Conservation (phyloP, 495 filamentous ascomycete genomes). For the Tuber magnatum region DNA sequence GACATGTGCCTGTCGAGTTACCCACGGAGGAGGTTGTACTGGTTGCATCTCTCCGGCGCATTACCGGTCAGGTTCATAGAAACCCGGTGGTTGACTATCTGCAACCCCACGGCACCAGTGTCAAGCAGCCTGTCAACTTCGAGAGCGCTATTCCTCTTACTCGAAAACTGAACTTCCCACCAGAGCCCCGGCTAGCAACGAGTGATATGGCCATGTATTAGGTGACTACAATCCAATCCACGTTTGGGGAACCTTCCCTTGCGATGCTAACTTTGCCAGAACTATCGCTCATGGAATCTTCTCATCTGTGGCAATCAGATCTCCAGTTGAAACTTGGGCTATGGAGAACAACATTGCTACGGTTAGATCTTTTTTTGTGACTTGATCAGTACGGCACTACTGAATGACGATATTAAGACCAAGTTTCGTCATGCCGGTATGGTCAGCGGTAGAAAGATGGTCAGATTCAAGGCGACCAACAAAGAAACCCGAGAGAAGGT, state of each 20-base stretch:
- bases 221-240: conserved; percentile 66
- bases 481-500: not conserved
- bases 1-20: conserved; percentile 85
- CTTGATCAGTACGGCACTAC: conserved; percentile 86
- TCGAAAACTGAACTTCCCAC: conserved; percentile 53
- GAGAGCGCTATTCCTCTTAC: conserved; percentile 86
- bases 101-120: conserved; percentile 74
- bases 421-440: not conserved
- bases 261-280: too few species aligned
- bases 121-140: conserved; percentile 94
- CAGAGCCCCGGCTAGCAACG: too few species aligned
- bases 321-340: conserved; percentile 54
- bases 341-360: conserved; percentile 97
- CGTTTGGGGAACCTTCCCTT: too few species aligned
- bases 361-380: conserved; percentile 93
- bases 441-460: too few species aligned
- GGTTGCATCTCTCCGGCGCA: conserved; percentile 92
- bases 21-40: conserved; percentile 95
- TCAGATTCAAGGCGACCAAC: not conserved
- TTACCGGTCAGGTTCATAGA: conserved; percentile 78
- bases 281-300: too few species aligned
- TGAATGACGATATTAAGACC: not conserved
- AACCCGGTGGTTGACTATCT: conserved; percentile 97
- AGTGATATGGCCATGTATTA: conserved; percentile 47
- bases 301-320: too few species aligned